Evolutionary conservation across 345 rosid genomes (phyloP), one percentile per base, ranked within the genome.

Genomic region (Eucalyptus sideroxylon): DNA sequence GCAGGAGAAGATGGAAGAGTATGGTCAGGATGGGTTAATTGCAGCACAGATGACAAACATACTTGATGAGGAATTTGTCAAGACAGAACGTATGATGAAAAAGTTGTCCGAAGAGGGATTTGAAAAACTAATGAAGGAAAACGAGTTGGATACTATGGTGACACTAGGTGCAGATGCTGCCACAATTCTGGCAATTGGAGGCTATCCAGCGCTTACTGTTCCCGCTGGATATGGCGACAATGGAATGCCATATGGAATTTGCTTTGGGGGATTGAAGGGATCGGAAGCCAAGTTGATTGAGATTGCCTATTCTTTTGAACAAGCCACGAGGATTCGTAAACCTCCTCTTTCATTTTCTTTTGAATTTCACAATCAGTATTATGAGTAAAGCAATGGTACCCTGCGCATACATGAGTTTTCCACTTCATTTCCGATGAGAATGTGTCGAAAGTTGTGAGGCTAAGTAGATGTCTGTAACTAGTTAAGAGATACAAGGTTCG

Each of bases 281-380:
- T 85, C 23, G 21, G 87, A 85, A n/a, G 23, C 87, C 55, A 50
- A 45, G 50, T 50, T 85, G 51, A 85, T 85, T 47, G 87, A 85
- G 91, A 90, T 92, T 45, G 94, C 96, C 53, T 94, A 91, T 60
- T 89, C 81, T 19, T 94, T 94, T 34, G 90, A 89, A 59, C 90
- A 89, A 51, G 88, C 90, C 88, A 86, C 90, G 16, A 65, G 69
- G 86, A 53, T 72, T 51, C 50, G 90, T 60, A 89, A 50, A 31
- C 88, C 90, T 42, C 87, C 88, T 45, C 88, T 51, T 6, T 88
- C 45, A 56, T 72, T 37, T 83, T 80, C 86, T 86, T 49, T 34
- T 86, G 87, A 86, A 51, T 86, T 16, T 31, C 87, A 30, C 56
- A 49, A 86, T 51, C 82, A 5, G 45, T 26, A 49, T 86, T 49